Evolutionary conservation across 768 basidiomycete species (phyloP).

Genomic region (Suillus clintonianus): DNA sequence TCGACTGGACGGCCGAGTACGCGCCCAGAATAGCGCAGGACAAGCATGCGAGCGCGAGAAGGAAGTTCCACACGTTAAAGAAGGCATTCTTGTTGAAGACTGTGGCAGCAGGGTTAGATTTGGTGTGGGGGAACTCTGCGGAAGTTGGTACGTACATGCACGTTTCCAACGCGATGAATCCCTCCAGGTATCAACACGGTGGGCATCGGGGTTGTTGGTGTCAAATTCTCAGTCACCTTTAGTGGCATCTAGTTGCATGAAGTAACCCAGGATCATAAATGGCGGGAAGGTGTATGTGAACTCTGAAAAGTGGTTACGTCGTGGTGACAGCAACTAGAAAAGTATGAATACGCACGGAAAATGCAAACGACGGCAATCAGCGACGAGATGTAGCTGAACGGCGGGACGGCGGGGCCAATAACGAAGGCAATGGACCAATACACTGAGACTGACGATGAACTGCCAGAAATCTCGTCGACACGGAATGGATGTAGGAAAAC

Average conservation of each 20-base stretch:
- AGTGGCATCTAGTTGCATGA: slow-evolving; percentile 31
- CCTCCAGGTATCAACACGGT: slow-evolving; percentile 32
- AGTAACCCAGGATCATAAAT: slow-evolving; percentile 33
- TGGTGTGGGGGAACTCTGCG: background rate
- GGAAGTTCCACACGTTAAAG: slow-evolving; percentile 56
- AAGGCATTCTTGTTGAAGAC: slow-evolving; percentile 30
- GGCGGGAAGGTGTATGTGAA: slow-evolving; percentile 44
- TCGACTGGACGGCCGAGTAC: slow-evolving; percentile 45
- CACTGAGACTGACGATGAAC: slow-evolving; percentile 17
- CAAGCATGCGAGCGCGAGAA: slow-evolving; percentile 45
- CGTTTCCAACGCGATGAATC: slow-evolving; percentile 30
- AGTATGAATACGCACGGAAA: slow-evolving; percentile 39
- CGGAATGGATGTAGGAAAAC: too few relatives aligned
- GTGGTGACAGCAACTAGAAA: slow-evolving; percentile 36
- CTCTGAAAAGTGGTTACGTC: slow-evolving; percentile 33
- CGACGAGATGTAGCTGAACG: slow-evolving; percentile 54
- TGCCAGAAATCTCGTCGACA: too few relatives aligned
- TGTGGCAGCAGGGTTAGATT: slow-evolving; percentile 4
- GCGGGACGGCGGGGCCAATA: slow-evolving; percentile 60
- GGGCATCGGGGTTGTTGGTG: slow-evolving; percentile 23
- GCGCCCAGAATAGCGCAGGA: slow-evolving; percentile 51
- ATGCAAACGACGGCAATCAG: slow-evolving; percentile 61
- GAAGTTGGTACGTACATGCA: slow-evolving; percentile 21
- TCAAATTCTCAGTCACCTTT: slow-evolving; percentile 24
- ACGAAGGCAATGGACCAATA: slow-evolving; percentile 46